Percentiles rank a stretch among this genome's conserved stretches.
Evolutionary conservation across 169 alveolate species (phyloP).

Genomic region (Haemoproteus tartakovskyi): DNA sequence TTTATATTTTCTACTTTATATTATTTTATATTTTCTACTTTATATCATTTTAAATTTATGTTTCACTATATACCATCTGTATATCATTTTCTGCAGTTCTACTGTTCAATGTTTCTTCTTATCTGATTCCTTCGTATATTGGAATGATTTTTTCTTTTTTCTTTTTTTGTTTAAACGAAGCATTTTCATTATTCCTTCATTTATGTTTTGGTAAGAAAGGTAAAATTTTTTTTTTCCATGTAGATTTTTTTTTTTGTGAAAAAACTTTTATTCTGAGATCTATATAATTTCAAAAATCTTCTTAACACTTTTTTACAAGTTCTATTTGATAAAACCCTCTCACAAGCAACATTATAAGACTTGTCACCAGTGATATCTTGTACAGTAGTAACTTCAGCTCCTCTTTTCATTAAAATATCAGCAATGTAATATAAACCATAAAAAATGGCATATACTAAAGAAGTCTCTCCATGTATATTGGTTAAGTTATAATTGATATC

Average conservation of each 20-base stretch:
- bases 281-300: constrained; percentile 47
- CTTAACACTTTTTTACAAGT: constrained; percentile 58
- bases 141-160: constrained; percentile 6
- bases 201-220: constrained; percentile 50
- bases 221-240: constrained; percentile 47
- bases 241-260: constrained; percentile 41
- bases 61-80: too few relatives aligned
- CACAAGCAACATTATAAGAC: constrained; percentile 66
- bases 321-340: constrained; percentile 48
- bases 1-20: too few relatives aligned
- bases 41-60: too few relatives aligned
- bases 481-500: constrained; percentile 67
- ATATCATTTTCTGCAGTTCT: neutral
- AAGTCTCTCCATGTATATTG: constrained; percentile 66
- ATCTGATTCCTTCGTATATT: neutral
- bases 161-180: constrained; percentile 41
- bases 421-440: constrained; percentile 59
- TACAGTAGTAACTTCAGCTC: constrained; percentile 61
- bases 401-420: constrained; percentile 61
- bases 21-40: too few relatives aligned
- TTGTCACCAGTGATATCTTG: constrained; percentile 62
- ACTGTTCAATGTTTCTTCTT: constrained; percentile 1
- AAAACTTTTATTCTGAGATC: constrained; percentile 59
- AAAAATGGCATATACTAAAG: constrained; percentile 51
- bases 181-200: constrained; percentile 51